Base-by-base conservation (phyloP, 1,284 basidiomycete species). In the Neolentinus lepideus region DNA sequence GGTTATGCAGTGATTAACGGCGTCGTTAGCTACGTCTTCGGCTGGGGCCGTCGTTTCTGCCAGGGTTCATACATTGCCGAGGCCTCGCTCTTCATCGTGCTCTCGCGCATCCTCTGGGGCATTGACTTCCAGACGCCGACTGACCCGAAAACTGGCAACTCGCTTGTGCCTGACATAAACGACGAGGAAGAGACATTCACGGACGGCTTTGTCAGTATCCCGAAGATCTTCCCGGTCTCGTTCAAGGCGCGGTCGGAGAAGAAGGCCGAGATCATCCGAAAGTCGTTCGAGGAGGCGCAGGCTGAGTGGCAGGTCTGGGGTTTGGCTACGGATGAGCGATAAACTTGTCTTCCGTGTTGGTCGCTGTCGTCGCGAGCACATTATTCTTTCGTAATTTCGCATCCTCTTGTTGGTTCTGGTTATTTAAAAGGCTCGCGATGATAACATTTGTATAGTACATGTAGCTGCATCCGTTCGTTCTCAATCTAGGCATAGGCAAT, bases 1-100 rank as follows among this genome's bases (percentile, higher is more conserved):
- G n/a, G n/a, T n/a, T n/a, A n/a, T n/a, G n/a, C n/a, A n/a, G n/a
- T n/a, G n/a, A n/a, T n/a, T n/a, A n/a, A n/a, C n/a, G n/a, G n/a
- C n/a, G n/a, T n/a, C n/a, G 8, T 8, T 47, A 67, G 67, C 54
- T 66, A 66, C 55, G 63, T 61, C 19, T 69, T 68, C 51, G 67
- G 66, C 21, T 68, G 63, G 64, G 67, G 67, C 43, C 58, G 67
- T 10, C 64, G 67, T 27, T 64, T 67, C 59, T 69, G 67, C 54
- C 63, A 60, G 52, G 66, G 67, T 1, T 52, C 53, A 12, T 54
- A 62, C 59, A 61, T 69, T 33, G 65, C 67, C 1, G 67, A 69
- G 52, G 62, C 66, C 3, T 67, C 67, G 26, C 61, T 68, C 14
- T 67, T 68, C 58, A 66, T 68, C 48, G 61, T 64, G 10, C 47